Conservation (phyloP, 2,329 filamentous ascomycete species). For the Cladosporium sphaerospermum region DNA sequence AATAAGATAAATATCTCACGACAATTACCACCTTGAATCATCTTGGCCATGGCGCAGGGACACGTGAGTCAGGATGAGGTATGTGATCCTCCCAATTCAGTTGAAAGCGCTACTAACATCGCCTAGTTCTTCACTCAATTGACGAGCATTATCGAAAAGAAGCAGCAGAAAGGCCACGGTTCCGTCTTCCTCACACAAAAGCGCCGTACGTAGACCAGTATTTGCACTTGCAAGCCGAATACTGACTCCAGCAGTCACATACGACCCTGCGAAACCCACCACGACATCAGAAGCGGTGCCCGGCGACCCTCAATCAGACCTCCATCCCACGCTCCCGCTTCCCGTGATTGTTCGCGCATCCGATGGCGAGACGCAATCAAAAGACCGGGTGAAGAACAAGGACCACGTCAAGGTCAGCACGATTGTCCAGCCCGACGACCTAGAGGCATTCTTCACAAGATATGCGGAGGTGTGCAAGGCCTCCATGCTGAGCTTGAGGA, state of each 20-base stretch:
- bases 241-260: conserved; percentile 30
- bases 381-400: conserved; percentile 42
- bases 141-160: conserved; percentile 59
- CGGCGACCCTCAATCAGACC: conserved; percentile 54
- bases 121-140: conserved; percentile 67
- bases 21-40: background rate
- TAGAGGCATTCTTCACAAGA: conserved; percentile 73
- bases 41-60: conserved; percentile 40
- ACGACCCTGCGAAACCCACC: conserved; percentile 35
- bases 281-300: conserved; percentile 31
- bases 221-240: background rate
- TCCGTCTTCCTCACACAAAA: conserved; percentile 72
- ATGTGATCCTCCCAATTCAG: conserved; percentile 7
- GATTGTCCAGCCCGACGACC: conserved; percentile 65
- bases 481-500: conserved; percentile 86
- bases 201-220: conserved; percentile 50
- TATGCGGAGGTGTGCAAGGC: conserved; percentile 90
- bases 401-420: conserved; percentile 76
- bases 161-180: conserved; percentile 64
- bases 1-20: background rate
- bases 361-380: conserved; percentile 58
- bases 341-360: conserved; percentile 78
- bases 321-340: conserved; percentile 52
- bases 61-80: conserved; percentile 60
- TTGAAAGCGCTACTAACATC: background rate